Evolutionary conservation across 495 filamentous ascomycete species (phyloP).

Genomic region (Tuber umbilicatum): DNA sequence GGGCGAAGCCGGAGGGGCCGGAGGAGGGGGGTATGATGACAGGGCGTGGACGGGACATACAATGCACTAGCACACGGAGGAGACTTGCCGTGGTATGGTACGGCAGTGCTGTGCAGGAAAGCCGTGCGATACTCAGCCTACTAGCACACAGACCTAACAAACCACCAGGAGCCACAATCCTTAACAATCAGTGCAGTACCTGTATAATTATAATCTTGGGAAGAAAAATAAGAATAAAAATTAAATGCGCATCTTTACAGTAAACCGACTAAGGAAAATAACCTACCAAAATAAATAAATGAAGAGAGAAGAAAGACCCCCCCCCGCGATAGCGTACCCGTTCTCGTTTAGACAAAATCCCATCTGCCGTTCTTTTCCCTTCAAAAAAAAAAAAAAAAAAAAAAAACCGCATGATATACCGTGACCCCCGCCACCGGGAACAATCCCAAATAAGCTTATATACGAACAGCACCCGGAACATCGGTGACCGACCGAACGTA

Average conservation of each 20-base stretch:
- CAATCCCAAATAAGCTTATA: neutral
- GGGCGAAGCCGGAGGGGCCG: neutral
- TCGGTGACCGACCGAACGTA: neutral
- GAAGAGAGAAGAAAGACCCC: neutral
- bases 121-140: neutral
- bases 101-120: too few relatives aligned
- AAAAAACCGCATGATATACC: neutral
- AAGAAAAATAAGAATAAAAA: neutral
- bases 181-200: too few relatives aligned
- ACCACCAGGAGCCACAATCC: too few relatives aligned
- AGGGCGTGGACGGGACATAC: neutral
- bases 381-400: too few relatives aligned
- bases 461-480: neutral
- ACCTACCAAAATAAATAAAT: neutral
- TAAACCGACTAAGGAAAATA: too few relatives aligned
- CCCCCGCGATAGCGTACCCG: too few relatives aligned
- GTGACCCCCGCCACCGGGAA: neutral
- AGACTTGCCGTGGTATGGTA: neutral
- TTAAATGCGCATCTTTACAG: too few relatives aligned
- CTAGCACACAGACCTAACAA: too few relatives aligned
- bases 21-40: too few relatives aligned
- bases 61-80: neutral
- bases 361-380: neutral
- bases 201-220: too few relatives aligned
- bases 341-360: neutral